Conservation (phyloP, 139 green algal species). For the Parachlorella kessleri region DNA sequence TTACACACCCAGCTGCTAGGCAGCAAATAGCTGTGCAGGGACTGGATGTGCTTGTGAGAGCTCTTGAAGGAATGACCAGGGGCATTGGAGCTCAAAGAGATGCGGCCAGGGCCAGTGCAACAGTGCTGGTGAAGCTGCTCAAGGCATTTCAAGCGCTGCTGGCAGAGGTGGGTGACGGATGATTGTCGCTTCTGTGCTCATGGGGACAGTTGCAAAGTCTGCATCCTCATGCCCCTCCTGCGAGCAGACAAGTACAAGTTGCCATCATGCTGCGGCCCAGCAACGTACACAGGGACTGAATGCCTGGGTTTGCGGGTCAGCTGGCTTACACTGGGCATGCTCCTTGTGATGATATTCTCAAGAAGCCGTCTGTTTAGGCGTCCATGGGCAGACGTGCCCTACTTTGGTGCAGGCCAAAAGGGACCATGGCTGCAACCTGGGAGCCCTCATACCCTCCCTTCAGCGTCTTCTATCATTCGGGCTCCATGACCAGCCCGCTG, state of each 20-base stretch:
- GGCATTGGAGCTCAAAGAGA: neutral
- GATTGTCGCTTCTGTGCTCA: neutral
- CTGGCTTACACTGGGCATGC: neutral
- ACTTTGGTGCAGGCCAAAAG: conserved; percentile 14
- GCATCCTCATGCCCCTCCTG: neutral
- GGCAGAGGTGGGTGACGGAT: conserved; percentile 1
- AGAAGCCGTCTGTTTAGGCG: neutral
- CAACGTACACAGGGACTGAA: too few species aligned
- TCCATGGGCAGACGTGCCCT: neutral
- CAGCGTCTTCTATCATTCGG: conserved; percentile 28
- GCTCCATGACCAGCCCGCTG: neutral
- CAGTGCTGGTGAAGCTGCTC: conserved; percentile 18
- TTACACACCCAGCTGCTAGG: neutral
- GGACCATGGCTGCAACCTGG: conserved; percentile 12
- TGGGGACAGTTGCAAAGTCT: neutral
- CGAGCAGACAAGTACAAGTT: neutral
- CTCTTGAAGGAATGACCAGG: neutral
- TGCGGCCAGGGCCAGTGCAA: neutral
- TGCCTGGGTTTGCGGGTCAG: neutral
- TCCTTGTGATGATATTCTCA: neutral
- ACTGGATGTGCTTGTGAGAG: neutral
- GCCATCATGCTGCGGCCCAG: neutral
- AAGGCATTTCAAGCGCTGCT: conserved; percentile 23
- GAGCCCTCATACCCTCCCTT: conserved; percentile 3
- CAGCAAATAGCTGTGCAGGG: neutral